Evolutionary conservation across 805 yeast genomes (phyloP).

Genomic region (Ogataea nitratoaversa): DNA sequence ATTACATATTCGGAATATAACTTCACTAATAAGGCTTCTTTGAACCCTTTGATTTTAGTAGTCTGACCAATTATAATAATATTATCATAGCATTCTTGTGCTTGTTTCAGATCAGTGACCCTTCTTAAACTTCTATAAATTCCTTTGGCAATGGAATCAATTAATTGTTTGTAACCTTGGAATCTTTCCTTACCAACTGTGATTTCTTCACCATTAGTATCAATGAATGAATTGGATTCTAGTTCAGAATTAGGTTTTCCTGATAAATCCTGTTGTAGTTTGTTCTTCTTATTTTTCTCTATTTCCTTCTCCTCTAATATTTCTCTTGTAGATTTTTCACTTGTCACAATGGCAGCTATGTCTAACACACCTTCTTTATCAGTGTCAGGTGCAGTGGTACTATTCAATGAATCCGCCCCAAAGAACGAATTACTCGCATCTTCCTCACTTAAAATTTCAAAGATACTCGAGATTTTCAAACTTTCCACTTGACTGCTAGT

Average conservation of each 20-base stretch:
- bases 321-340: constrained; percentile 60
- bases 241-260: constrained; percentile 56
- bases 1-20: constrained; percentile 32
- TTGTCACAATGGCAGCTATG: constrained; percentile 83
- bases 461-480: constrained; percentile 70
- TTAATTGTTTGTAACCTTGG: constrained; percentile 64
- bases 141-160: constrained; percentile 49
- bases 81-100: constrained; percentile 84
- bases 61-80: constrained; percentile 79
- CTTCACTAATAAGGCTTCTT: constrained; percentile 59
- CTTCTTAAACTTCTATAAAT: constrained; percentile 50
- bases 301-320: constrained; percentile 28
- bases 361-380: constrained; percentile 75
- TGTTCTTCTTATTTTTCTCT: constrained; percentile 20
- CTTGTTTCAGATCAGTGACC: constrained; percentile 58
- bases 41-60: constrained; percentile 67
- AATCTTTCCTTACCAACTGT: constrained; percentile 87
- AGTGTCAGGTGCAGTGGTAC: constrained; percentile 19
- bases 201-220: constrained; percentile 50
- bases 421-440: constrained; percentile 59
- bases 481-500: constrained; percentile 58
- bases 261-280: constrained; percentile 7
- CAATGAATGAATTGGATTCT: constrained; percentile 69
- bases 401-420: constrained; percentile 44
- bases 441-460: constrained; percentile 72